A percentile compares a stretch with the other conserved stretches of the same genome.
phyloP scores from a whole-genome alignment of 2,329 filamentous ascomycete species.

The Conoideocrella luteorostrata region DNA sequence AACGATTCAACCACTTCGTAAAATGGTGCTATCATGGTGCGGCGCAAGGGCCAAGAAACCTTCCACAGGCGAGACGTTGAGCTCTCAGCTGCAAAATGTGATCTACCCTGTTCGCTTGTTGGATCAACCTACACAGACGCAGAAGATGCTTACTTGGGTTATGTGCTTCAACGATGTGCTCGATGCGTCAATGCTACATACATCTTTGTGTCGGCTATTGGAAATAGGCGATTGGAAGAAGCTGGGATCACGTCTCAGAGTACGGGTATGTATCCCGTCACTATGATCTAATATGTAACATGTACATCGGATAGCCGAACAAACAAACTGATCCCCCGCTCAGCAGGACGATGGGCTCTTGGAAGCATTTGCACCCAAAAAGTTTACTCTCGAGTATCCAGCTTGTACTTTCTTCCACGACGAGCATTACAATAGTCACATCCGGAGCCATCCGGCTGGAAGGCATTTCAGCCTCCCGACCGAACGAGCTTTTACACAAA shows the following conservation, averaged over 20 bases:
- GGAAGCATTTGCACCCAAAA: conserved; percentile 9
- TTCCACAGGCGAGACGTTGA: not conserved
- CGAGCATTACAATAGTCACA: not conserved
- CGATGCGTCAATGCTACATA: conserved; percentile 3
- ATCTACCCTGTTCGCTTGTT: conserved; percentile 9
- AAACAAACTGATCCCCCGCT: not conserved
- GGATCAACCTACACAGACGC: conserved; percentile 2
- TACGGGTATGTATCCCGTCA: conserved; percentile 3
- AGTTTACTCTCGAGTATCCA: conserved; percentile 3
- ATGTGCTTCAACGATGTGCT: conserved; percentile 13
- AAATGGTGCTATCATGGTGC: conserved; percentile 8
- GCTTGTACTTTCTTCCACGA: conserved; percentile 8
- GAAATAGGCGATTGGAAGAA: conserved; percentile 11
- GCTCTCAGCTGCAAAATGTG: not conserved
- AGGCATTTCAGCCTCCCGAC: conserved; percentile 2
- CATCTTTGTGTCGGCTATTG: conserved; percentile 6
- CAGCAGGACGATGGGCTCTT: conserved; percentile 6
- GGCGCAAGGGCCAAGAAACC: not conserved
- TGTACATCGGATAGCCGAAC: not conserved
- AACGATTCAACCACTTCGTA: too few species aligned
- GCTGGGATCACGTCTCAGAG: conserved; percentile 6
- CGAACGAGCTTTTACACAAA: conserved; percentile 8
- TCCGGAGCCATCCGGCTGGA: conserved; percentile 6
- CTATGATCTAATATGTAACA: not conserved
- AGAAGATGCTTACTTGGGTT: conserved; percentile 10